Base-by-base conservation (phyloP, 352 stramenopile genomes). In the Phytopythium aichiense region DNA sequence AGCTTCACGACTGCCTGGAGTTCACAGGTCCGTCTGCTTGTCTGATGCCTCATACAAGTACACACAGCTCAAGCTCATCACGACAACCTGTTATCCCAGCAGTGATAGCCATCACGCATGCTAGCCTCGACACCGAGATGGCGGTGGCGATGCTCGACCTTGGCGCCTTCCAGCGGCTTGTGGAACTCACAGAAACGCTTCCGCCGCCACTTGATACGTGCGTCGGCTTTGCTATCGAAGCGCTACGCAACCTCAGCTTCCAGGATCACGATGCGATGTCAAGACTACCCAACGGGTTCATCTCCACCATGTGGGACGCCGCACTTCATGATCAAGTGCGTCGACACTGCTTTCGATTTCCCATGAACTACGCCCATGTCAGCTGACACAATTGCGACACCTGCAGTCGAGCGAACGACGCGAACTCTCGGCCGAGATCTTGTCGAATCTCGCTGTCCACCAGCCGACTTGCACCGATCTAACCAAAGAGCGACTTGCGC, bases 91-190 rank as follows among this genome's bases (percentile, higher is more conserved):
- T 15, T 22, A 52, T 56, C n/a, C n/a, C 28, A 42, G 22, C 40
- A 87, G 71, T 91, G 20, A 66, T 91, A 15, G 76, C 71, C 2
- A 56, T 91, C 8, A 84, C 72, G 25, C 84, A 92, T 37, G 76
- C 69, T 0, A 77, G 74, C n/a, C 72, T 92, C 42, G 81, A 90
- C 33, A 63, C 65, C 0, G 64, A 66, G 5, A 86, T 90, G 23
- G 78, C 71, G 15, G 28, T 30, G 0, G 65, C 87, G 37, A 73
- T 87, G 58, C 65, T 75, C 50, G 71, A 85, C 9, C 53, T 85
- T 0, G 66, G 66, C 8, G 61, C 64, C 1, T 7, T 71, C 1
- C 49, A 70, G 2, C 54, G 70, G 9, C 56, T 92, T 5, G 72
- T 74, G 58, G 54, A 75, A 18, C 8, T 78, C 1, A 58, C 76